Evolutionary conservation across 2,329 filamentous ascomycete species (phyloP).

Genomic region (Chrysosporium keratinophilum): DNA sequence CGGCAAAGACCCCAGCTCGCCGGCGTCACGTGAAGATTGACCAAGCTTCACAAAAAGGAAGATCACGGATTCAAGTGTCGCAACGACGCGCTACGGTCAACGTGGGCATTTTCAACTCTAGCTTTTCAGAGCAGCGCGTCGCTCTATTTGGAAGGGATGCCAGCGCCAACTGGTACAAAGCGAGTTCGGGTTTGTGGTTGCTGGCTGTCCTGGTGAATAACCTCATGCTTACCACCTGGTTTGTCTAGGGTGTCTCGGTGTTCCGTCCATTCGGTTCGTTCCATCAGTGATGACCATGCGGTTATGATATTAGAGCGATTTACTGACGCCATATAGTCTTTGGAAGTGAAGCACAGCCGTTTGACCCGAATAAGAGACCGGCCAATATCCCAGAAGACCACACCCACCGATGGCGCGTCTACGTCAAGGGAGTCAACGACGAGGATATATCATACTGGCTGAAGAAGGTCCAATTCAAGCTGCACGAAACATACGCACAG

Average conservation of each 20-base stretch:
- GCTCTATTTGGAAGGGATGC: constrained; percentile 31
- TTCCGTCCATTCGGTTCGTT: constrained; percentile 38
- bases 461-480: constrained; percentile 93
- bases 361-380: constrained; percentile 67
- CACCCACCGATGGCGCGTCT: constrained; percentile 94
- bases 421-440: constrained; percentile 80
- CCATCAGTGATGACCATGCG: background rate
- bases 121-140: background rate
- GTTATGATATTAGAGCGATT: background rate
- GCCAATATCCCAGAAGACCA: constrained; percentile 72
- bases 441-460: constrained; percentile 92
- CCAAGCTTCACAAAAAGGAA: background rate
- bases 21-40: constrained; percentile 1
- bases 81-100: too few species aligned
- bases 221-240: constrained; percentile 18
- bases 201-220: background rate
- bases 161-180: constrained; percentile 45
- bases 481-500: constrained; percentile 94
- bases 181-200: constrained; percentile 39
- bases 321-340: constrained; percentile 52
- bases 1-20: constrained; percentile 1
- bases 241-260: constrained; percentile 35
- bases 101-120: background rate
- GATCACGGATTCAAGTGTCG: background rate
- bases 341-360: constrained; percentile 68